Base-by-base conservation (phyloP, 768 basidiomycete species). In the Psilocybe azurescens region DNA sequence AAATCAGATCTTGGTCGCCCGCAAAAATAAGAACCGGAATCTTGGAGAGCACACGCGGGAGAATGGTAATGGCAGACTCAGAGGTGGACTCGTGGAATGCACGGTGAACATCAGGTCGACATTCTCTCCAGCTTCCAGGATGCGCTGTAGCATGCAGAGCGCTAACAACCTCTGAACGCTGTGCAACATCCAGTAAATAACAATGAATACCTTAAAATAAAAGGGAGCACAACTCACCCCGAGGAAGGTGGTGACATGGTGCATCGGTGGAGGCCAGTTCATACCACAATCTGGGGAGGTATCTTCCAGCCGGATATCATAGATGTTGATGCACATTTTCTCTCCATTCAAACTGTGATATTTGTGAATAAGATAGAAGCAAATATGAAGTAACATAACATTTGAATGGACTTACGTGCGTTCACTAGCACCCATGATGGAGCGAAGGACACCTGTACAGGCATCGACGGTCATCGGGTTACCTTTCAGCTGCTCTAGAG, bases 1-100 rank as follows among this genome's bases (percentile, higher is more conserved):
- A 99, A 64, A 99, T 97, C 47, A 95, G 78, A 73, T 99, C 97
- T 74, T 98, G 93, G 73, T 97, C 95, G 5, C 97, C 97, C 0
- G 88, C 94, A 68, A 97, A 99, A 50, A 99, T 81, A 65, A 99
- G 72, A n/a, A 98, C 84, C 1, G 90, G 89, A 18, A 99, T 89
- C 63, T 83, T 83, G 65, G 89, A 87, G 32, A 98, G 81, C 2
- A 99, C 80, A 5, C 79, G 78, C 0, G 97, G 97, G 1, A 99
- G 72, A 48, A 97, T 78, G 0, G 83, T 83, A 61, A 96, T 85
- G 0, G 93, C 82, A 1, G 97, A 90, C 14, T 87, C 80, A 3
- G 89, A 86, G 8, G 78, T 72, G 24, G 69, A 72, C 58, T 86
- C 79, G 38, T 77, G 76, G 70, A 99, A 85, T 59, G 89, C 82